Evolutionary conservation across 1,284 basidiomycete species (phyloP), one percentile per base, ranked within the genome.

Genomic region (Cerrena zonata): DNA sequence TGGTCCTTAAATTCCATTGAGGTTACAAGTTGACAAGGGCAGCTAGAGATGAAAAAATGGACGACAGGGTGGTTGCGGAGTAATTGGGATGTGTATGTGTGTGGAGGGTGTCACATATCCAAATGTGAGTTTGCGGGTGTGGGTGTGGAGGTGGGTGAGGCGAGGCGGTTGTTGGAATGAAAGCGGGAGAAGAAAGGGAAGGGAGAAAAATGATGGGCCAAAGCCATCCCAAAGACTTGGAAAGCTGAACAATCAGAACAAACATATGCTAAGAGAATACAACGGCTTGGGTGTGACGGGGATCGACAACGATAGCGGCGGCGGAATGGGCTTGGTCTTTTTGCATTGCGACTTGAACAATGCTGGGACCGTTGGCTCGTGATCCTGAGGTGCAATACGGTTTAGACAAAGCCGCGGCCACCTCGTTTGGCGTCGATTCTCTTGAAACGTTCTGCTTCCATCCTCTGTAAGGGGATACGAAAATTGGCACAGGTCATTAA

Each of bases 371-470:
- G n/a, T n/a, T n/a, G n/a, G n/a, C n/a, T n/a, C n/a, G n/a, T n/a
- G 30, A 7, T 34, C 30, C 15, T 34, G 30, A 34, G 30, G 30
- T n/a, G n/a, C n/a, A n/a, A n/a, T n/a, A 34, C 15, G 7, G 30
- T 34, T 85, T 74, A 93, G 55, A 92, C 89, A 62, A 93, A 93
- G 54, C 88, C 87, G 53, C 75, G 73, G 49, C 87, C 87, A 54
- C 89, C 89, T 56, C 87, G 83, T 71, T 93, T 94, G 54, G 79
- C 79, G 60, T 93, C 89, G 58, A 93, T 93, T 70, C 76, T 85
- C 73, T 80, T 83, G 77, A 93, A 92, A 36, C 91, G 82, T 57
- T 88, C 85, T 51, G 79, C 75, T 67, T 91, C 85, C 62, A 84
- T 71, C 58, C 89, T 78, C 88, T 91, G 70, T 45, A 52, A n/a